phyloP scores from a whole-genome alignment of 2,329 filamentous ascomycete genomes.

The Pestalotiopsis sp. region DNA sequence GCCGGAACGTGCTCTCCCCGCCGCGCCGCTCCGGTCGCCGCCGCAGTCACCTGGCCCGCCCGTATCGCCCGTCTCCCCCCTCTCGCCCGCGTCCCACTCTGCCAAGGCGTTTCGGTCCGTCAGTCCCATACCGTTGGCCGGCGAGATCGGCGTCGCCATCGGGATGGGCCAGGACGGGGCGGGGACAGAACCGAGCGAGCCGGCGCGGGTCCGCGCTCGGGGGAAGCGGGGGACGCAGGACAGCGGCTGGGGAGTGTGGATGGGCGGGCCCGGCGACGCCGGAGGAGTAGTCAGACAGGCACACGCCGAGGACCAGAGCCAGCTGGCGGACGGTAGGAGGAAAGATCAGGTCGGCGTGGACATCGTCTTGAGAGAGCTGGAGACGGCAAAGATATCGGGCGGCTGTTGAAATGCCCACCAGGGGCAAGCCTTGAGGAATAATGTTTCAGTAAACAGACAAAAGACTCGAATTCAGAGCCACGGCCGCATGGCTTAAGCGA shows the following conservation, averaged over 20 bases:
- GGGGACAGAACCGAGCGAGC: constrained; percentile 26
- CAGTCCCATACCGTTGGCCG: neutral
- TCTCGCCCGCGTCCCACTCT: constrained; percentile 19
- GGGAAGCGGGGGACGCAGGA: constrained; percentile 22
- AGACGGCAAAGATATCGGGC: constrained; percentile 26
- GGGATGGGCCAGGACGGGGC: constrained; percentile 10
- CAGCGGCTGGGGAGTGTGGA: constrained; percentile 34
- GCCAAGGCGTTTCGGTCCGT: constrained; percentile 3
- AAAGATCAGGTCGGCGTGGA: constrained; percentile 5
- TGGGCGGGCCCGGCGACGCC: neutral
- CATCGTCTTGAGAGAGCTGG: constrained; percentile 21
- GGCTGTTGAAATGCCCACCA: constrained; percentile 17
- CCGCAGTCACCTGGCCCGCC: neutral
- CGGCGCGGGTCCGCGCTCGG: constrained; percentile 29
- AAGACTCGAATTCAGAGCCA: neutral
- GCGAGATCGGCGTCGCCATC: constrained; percentile 11
- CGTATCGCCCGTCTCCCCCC: constrained; percentile 21
- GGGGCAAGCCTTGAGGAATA: neutral
- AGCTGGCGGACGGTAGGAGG: neutral
- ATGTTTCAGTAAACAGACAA: neutral
- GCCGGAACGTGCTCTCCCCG: constrained; percentile 43
- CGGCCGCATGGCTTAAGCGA: neutral
- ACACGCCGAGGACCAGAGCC: neutral
- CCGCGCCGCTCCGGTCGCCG: constrained; percentile 14
- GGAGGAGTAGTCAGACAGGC: no score